Evolutionary conservation across 176 grass and related monocot species (phyloP).

Genomic region (sorghum (Sorghum bicolor)): Sorghum_bicolor_NCBIv3 NC_012878.2:1744501-1745000

Average conservation of each 20-base stretch:
- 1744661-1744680: background rate
- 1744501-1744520: background rate
- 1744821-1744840: background rate
- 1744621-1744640: background rate
- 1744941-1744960: background rate
- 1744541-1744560: background rate
- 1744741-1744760: background rate
- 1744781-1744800: background rate
- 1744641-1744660: background rate
- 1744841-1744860: background rate
- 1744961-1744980: background rate
- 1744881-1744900: background rate
- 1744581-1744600: background rate
- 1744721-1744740: background rate
- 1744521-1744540: background rate
- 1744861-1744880: background rate
- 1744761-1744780: background rate
- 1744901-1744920: background rate
- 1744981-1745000: background rate
- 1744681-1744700: background rate
- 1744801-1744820: constrained; percentile 1
- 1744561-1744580: background rate
- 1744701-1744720: background rate
- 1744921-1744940: background rate
- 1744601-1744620: background rate